Evolutionary conservation across 768 basidiomycete genomes (phyloP).

Genomic region (Tulasnella sp.): DNA sequence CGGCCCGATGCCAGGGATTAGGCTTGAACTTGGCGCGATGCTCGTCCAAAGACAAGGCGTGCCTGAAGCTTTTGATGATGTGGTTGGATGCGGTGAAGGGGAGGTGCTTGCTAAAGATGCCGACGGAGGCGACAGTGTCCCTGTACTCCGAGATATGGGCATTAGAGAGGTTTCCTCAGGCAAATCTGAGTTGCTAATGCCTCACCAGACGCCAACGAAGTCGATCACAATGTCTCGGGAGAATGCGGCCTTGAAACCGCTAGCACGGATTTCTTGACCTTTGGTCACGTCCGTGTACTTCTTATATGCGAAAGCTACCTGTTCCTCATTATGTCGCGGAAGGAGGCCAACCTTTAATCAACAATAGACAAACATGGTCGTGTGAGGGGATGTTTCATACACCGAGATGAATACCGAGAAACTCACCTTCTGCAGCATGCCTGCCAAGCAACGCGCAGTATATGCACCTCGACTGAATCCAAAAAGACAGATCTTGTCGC

Average conservation of each 20-base stretch:
- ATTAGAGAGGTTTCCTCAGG: background rate
- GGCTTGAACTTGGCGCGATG: conserved; percentile 17
- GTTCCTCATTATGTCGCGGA: conserved; percentile 5
- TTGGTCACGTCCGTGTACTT: conserved; percentile 9
- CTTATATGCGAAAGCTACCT: conserved; percentile 2
- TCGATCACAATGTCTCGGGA: conserved; percentile 19
- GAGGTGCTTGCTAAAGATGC: conserved; percentile 19
- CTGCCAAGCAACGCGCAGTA: conserved; percentile 18
- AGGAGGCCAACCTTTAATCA: conserved; percentile 13
- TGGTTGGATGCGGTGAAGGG: conserved; percentile 22
- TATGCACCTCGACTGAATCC: conserved; percentile 19
- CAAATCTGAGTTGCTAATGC: conserved; percentile 7
- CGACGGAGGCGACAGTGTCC: conserved; percentile 24
- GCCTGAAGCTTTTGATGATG: conserved; percentile 21
- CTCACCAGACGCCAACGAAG: conserved; percentile 22
- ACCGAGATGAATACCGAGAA: background rate
- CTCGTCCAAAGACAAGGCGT: conserved; percentile 19
- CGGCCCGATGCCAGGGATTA: conserved; percentile 13
- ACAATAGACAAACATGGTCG: background rate
- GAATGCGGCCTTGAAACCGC: conserved; percentile 22
- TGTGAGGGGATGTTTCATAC: too few species aligned
- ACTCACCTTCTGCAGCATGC: conserved; percentile 16
- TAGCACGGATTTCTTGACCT: conserved; percentile 6
- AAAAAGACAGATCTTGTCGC: conserved; percentile 17
- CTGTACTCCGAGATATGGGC: background rate